Evolutionary conservation across 805 yeast genomes (phyloP), one percentile per base, ranked within the genome.

Genomic region (Wickerhamomyces strasburgensis): DNA sequence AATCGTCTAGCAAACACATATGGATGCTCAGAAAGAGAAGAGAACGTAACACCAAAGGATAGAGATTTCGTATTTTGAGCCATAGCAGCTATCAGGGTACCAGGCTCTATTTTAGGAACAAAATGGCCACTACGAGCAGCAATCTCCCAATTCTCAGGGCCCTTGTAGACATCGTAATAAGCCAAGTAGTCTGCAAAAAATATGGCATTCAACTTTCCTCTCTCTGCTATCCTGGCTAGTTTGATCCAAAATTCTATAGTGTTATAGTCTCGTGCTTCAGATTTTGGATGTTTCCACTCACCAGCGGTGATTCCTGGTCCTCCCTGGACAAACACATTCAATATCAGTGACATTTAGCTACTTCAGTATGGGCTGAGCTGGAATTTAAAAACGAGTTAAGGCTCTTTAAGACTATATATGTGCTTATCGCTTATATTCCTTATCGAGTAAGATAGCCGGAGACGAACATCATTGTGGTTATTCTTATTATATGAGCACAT

Each of bases 21-120:
- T 0, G 73, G 73, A 19, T 60, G 62, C 33, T 68, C 73, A 37
- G 65, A 59, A 19, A 69, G 57, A 4, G 73, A 68, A 15, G 67
- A 57, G 35, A 62, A 63, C 2, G 73, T 68, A 28, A 67, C 47
- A 6, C 69, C 73, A 44, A 68, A 66, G 3, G 62, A 44, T 18
- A 68, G 40, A 19, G 60, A 60, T 35, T 60, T 47, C 3, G 73
- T 68, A 5, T 62, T 70, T 4, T 62, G 60, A 13, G 70, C 67
- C 66, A 67, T 57, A 14, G 56, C 56, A 18, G 59, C 43, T 14
- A 62, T 52, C 13, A 55, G 48, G n/a, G 60, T 55, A 37, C 58
- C 56, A 6, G 67, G 67, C 24, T 61, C 66, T 29, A 51, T 44
- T 4, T 56, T 55, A 3, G 67, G 67, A 44, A 57, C 54, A 27